Conservation (phyloP, 169 alveolate genomes). For the Sarcocystis neurona region DNA sequence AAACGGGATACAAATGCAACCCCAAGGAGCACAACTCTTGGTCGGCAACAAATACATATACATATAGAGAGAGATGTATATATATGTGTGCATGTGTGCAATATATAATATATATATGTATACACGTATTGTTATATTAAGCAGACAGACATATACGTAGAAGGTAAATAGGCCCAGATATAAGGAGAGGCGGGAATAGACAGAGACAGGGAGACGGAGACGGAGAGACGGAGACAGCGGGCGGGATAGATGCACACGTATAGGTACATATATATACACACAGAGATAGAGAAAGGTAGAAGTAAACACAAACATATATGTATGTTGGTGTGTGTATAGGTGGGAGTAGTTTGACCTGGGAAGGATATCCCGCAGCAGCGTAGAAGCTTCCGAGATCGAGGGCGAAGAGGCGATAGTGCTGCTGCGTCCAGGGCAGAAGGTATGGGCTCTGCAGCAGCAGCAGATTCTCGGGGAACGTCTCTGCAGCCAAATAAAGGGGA, state of each 20-base stretch:
- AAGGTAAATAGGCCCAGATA: background rate
- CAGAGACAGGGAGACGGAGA: background rate
- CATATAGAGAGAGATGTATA: background rate
- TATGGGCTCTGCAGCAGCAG: conserved; percentile 3
- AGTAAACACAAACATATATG: background rate
- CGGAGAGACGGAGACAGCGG: background rate
- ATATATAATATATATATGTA: no score
- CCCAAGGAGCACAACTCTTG: no score
- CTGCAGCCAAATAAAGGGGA: background rate
- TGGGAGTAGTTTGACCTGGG: background rate
- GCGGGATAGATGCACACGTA: background rate
- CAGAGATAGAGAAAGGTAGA: no score
- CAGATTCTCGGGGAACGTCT: conserved; percentile 6
- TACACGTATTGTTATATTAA: no score
- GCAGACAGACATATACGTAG: no score
- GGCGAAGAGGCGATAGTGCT: conserved; percentile 8
- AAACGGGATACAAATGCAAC: no score
- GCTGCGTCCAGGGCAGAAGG: conserved; percentile 12
- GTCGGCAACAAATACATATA: no score
- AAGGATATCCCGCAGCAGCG: conserved; percentile 7
- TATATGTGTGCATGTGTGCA: background rate
- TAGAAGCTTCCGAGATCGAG: conserved; percentile 20
- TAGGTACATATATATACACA: background rate
- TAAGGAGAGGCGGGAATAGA: background rate
- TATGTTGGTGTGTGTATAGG: background rate